Percentiles rank a stretch among this genome's conserved stretches.
Evolutionary conservation across 2,329 filamentous ascomycete genomes (phyloP).

Genomic region (Dactylellina drechsleri): DNA sequence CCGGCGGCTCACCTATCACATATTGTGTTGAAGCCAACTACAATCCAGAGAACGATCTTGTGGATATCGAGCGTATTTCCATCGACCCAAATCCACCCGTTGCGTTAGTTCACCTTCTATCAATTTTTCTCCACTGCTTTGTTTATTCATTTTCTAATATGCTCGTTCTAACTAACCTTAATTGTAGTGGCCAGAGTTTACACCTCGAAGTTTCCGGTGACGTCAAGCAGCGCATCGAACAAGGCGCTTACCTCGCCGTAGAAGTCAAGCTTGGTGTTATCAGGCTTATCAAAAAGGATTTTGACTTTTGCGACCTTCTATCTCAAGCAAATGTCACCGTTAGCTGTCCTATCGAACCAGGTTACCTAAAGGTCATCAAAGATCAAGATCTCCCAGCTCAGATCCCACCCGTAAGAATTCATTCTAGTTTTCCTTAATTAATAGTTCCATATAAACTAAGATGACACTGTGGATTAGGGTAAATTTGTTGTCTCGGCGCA

Average conservation of each 20-base stretch:
- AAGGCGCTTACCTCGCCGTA: conserved; percentile 83
- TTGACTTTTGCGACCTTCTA: conserved; percentile 89
- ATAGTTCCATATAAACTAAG: neutral
- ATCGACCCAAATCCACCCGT: conserved; percentile 39
- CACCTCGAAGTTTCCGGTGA: conserved; percentile 80
- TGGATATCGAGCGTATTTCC: conserved; percentile 29
- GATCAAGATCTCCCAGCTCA: conserved; percentile 83
- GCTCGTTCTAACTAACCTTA: too few relatives aligned
- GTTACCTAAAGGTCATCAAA: conserved; percentile 78
- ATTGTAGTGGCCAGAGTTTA: conserved; percentile 76
- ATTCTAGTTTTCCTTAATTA: neutral
- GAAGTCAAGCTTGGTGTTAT: conserved; percentile 95
- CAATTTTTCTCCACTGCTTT: conserved; percentile 1
- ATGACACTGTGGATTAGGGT: conserved; percentile 65
- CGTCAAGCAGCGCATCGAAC: conserved; percentile 76
- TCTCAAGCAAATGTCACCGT: conserved; percentile 78
- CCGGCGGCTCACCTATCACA: conserved; percentile 43
- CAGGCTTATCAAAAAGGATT: conserved; percentile 77
- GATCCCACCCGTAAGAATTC: conserved; percentile 82
- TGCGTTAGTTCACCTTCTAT: conserved; percentile 18
- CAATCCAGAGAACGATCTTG: conserved; percentile 21
- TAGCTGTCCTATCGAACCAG: conserved; percentile 85
- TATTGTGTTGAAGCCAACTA: conserved; percentile 20
- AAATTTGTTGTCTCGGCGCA: conserved; percentile 90
- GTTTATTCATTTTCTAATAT: neutral